Conservation (phyloP, 306 rosid genomes). For the Sesbania bispinosa region DNA sequence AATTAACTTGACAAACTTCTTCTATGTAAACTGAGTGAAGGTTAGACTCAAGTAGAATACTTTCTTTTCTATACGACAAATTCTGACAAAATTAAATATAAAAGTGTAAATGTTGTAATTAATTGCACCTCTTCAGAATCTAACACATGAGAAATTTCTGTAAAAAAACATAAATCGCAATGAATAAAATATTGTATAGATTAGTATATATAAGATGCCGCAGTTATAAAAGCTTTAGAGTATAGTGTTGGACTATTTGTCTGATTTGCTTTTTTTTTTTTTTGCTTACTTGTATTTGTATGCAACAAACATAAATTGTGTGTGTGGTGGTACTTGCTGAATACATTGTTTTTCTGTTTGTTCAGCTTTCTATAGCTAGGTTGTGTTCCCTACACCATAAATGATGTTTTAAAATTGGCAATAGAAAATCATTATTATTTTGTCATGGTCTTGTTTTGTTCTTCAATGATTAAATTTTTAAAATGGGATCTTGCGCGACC, state of each 20-base stretch:
- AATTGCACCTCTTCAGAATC: too few species aligned
- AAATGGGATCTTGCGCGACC: slow-evolving; percentile 58
- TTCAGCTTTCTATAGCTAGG: slow-evolving; percentile 42
- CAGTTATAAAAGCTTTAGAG: not conserved
- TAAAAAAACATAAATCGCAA: too few species aligned
- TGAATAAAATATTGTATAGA: not conserved
- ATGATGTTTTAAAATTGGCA: slow-evolving; percentile 25
- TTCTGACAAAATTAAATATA: too few species aligned
- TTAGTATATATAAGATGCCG: not conserved
- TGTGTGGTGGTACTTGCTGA: slow-evolving; percentile 17
- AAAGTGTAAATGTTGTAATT: too few species aligned
- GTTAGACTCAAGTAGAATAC: too few species aligned
- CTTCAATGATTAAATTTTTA: slow-evolving; percentile 68
- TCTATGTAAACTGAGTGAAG: too few species aligned
- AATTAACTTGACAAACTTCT: too few species aligned
- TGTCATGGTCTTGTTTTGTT: slow-evolving; percentile 84
- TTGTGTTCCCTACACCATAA: slow-evolving; percentile 32
- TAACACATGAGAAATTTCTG: too few species aligned
- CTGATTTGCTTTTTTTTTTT: not conserved
- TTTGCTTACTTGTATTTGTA: not conserved
- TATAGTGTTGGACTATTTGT: not conserved
- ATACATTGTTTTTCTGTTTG: slow-evolving; percentile 36
- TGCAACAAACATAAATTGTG: not conserved
- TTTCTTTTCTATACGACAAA: too few species aligned
- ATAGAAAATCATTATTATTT: slow-evolving; percentile 26